Evolutionary conservation across 305 asterid genomes (phyloP).

Genomic region (Ruellia speciosa): DNA sequence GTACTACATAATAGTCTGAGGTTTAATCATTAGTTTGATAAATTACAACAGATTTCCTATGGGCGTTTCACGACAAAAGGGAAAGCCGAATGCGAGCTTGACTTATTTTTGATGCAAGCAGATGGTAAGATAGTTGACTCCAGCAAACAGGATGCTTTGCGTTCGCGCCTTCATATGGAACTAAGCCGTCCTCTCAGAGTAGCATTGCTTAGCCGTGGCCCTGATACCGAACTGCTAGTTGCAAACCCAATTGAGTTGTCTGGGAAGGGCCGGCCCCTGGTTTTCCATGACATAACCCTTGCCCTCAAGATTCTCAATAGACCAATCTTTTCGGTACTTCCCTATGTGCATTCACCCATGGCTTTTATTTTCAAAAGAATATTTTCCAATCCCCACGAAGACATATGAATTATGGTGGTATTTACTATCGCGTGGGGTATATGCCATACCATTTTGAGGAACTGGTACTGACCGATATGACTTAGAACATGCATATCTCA

Average conservation of each 20-base stretch:
- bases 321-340: conserved; percentile 59
- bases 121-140: conserved; percentile 76
- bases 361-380: no score
- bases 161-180: conserved; percentile 58
- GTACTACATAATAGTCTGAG: neutral
- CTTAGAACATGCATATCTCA: no score
- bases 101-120: conserved; percentile 74
- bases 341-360: no score
- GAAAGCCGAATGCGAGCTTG: conserved; percentile 57
- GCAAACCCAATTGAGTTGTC: conserved; percentile 65
- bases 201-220: conserved; percentile 68
- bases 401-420: no score
- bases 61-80: conserved; percentile 59
- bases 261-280: conserved; percentile 74
- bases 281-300: conserved; percentile 68
- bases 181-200: conserved; percentile 74
- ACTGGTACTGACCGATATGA: no score
- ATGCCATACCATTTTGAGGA: no score
- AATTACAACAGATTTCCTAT: conserved; percentile 48
- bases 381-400: no score
- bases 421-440: no score
- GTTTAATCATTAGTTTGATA: neutral
- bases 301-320: conserved; percentile 70
- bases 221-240: conserved; percentile 73
- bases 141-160: conserved; percentile 43